These are phyloP conservation scores for Polytrichum commune DNA, from an alignment of 225 moss, liverwort and hornwort species.

Conservation along the genomic window DNA sequence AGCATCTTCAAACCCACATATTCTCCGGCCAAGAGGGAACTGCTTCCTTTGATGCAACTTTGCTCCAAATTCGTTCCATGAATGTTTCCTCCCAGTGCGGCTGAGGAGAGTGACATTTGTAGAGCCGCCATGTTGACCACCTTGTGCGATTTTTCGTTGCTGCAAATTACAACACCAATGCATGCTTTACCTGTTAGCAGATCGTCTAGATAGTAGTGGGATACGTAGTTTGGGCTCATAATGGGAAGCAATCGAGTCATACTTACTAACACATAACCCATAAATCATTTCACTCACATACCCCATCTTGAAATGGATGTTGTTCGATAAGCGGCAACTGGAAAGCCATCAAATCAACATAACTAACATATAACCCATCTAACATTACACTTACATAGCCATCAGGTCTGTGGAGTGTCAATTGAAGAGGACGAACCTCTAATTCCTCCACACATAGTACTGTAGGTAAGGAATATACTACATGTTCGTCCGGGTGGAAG, in stretches of 20 bases:
- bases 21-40: constrained; percentile 8
- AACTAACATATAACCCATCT: too few species aligned
- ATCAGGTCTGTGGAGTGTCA: too few species aligned
- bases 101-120: neutral
- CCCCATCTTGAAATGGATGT: neutral
- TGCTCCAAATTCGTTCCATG: neutral
- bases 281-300: too few species aligned
- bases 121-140: constrained; percentile 1
- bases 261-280: too few species aligned
- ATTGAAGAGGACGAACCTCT: too few species aligned
- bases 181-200: neutral
- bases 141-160: too few species aligned
- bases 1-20: constrained; percentile 45
- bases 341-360: too few species aligned
- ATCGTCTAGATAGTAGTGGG: neutral
- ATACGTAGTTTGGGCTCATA: neutral
- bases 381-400: too few species aligned
- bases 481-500: too few species aligned
- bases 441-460: too few species aligned
- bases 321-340: neutral
- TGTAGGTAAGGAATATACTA: too few species aligned
- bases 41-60: neutral
- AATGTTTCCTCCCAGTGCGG: neutral
- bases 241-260: neutral
- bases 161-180: too few species aligned